Conservation (phyloP, 2,329 filamentous ascomycete species). For the Colletotrichum lupini region DNA sequence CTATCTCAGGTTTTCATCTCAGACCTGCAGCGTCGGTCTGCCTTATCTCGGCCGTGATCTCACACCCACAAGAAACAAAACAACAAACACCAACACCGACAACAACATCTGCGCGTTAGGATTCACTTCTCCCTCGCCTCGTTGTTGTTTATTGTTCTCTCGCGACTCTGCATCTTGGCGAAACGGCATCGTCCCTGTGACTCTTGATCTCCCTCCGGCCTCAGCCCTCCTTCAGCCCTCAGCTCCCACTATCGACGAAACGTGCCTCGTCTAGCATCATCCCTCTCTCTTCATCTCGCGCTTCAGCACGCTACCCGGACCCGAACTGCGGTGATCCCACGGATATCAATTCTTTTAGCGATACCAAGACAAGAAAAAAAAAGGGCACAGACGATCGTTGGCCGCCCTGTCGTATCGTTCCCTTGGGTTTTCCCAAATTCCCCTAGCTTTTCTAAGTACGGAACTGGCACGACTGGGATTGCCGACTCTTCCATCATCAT, state of each 20-base stretch:
- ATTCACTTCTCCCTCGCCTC: neutral
- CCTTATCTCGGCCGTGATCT: constrained; percentile 13
- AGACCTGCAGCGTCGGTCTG: constrained; percentile 8
- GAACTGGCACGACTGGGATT: neutral
- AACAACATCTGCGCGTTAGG: neutral
- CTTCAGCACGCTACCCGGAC: neutral
- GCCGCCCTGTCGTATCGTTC: neutral
- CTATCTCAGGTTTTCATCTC: constrained; percentile 10
- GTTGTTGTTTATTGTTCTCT: neutral
- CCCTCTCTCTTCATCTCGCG: neutral
- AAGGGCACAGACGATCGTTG: constrained; percentile 3
- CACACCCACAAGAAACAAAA: neutral
- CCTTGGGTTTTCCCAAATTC: neutral
- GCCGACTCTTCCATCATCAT: constrained; percentile 19
- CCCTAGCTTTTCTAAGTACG: neutral
- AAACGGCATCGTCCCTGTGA: neutral
- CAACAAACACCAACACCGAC: neutral
- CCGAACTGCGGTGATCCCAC: neutral
- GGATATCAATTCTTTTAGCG: neutral
- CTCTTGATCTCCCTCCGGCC: neutral
- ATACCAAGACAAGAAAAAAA: neutral
- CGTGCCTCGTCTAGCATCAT: constrained; percentile 24
- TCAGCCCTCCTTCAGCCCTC: neutral
- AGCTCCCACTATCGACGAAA: constrained; percentile 24
- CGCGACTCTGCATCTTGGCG: neutral